Evolutionary conservation across 768 basidiomycete species (phyloP).

Genomic region (Boletus huronensis): DNA sequence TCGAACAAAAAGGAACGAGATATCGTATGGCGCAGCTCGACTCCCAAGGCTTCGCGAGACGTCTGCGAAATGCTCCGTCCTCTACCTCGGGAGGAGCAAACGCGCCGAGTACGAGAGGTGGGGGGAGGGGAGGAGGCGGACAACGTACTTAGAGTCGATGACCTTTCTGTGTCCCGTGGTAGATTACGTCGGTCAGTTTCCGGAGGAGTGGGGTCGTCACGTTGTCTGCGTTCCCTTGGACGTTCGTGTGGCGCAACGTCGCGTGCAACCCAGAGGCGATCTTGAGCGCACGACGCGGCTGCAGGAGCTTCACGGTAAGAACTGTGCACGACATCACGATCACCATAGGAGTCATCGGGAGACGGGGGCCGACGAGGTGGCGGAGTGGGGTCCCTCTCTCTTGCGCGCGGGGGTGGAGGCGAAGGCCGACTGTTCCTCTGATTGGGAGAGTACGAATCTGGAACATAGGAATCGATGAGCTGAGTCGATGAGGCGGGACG

Average conservation of each 20-base stretch:
- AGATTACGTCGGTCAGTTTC: slow-evolving; percentile 22
- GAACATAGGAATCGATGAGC: slow-evolving; percentile 25
- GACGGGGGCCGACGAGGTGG: slow-evolving; percentile 24
- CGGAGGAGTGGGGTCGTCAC: slow-evolving; percentile 19
- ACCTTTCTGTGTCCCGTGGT: slow-evolving; percentile 31
- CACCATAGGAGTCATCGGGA: slow-evolving; percentile 19
- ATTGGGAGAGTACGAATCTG: slow-evolving; percentile 27
- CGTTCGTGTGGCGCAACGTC: slow-evolving; percentile 12
- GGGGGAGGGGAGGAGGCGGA: slow-evolving; percentile 40
- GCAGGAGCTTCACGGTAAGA: slow-evolving; percentile 21
- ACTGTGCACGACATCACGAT: slow-evolving; percentile 17
- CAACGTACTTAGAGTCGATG: slow-evolving; percentile 45
- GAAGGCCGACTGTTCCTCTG: slow-evolving; percentile 20
- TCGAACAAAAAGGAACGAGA: slow-evolving; percentile 35
- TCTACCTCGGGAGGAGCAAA: slow-evolving; percentile 39
- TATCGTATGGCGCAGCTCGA: slow-evolving; percentile 34
- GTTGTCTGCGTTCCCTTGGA: slow-evolving; percentile 26
- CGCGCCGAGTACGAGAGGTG: slow-evolving; percentile 35
- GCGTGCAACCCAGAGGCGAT: slow-evolving; percentile 24
- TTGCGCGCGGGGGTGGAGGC: slow-evolving; percentile 24
- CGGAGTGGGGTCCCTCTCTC: slow-evolving; percentile 21
- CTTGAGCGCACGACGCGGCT: slow-evolving; percentile 18
- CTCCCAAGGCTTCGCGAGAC: slow-evolving; percentile 48
- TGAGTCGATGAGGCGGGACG: slow-evolving; percentile 20
- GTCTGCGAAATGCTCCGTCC: slow-evolving; percentile 31